phyloP scores from a whole-genome alignment of 2,329 filamentous ascomycete genomes.

The Fusarium verrucosum region DNA sequence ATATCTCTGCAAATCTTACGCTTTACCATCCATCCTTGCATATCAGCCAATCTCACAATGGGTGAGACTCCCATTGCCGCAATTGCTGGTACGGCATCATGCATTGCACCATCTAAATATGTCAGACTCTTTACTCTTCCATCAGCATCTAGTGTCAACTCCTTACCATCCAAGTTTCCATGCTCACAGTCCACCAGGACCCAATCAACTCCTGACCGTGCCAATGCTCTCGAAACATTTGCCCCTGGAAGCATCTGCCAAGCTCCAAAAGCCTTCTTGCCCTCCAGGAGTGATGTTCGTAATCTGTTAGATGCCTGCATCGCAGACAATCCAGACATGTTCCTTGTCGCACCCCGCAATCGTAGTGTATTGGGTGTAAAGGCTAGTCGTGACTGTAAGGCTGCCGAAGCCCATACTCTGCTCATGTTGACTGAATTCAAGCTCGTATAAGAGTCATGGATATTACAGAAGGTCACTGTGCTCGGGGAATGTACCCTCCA shows the following conservation, averaged over 20 bases:
- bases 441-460: constrained; percentile 1
- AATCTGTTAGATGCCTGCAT: constrained; percentile 61
- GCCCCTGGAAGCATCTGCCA: constrained; percentile 72
- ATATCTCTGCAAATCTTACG: constrained; percentile 39
- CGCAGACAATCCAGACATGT: constrained; percentile 23
- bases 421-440: constrained; percentile 24
- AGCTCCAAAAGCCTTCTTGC: constrained; percentile 62
- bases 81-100: constrained; percentile 64
- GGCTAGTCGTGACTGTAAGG: constrained; percentile 28
- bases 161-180: constrained; percentile 60
- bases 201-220: constrained; percentile 71
- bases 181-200: constrained; percentile 68
- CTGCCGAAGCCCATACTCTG: constrained; percentile 20
- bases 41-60: constrained; percentile 63
- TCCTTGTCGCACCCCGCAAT: constrained; percentile 12
- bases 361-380: constrained; percentile 18
- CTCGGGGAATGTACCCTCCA: background rate
- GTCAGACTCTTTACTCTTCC: background rate
- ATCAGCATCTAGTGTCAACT: background rate
- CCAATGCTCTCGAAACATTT: constrained; percentile 68
- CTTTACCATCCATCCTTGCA: constrained; percentile 58
- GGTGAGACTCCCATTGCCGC: constrained; percentile 56
- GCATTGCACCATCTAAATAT: constrained; percentile 57
- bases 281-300: constrained; percentile 59
- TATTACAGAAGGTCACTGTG: background rate